Evolutionary conservation across 1,284 basidiomycete species (phyloP), one percentile per base, ranked within the genome.

Genomic region (Xerocomus amazonicus): DNA sequence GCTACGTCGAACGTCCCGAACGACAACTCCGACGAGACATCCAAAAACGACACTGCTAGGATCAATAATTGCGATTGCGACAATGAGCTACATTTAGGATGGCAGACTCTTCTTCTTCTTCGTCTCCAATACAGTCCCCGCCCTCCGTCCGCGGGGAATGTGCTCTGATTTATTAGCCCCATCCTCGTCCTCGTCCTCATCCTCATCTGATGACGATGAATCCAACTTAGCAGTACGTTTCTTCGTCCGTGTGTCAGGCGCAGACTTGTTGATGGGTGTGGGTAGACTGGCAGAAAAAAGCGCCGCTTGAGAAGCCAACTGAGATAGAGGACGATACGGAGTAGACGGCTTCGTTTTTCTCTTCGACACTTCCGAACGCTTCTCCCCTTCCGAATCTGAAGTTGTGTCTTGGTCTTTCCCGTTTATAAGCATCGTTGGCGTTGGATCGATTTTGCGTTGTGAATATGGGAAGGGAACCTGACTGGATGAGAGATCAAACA

Each of bases 91-190:
- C 19, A 4, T 23, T 2, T n/a, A 40, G 19, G 52, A 50, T 43
- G 64, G 43, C 3, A 56, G 26, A 36, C 56, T 46, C 53, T 52
- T 52, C 54, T 56, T 70, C 51, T 57, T 69, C 50, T 54, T 67
- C 14, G 40, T 38, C 52, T 59, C 59, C 38, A 67, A 52, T 2
- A 41, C 56, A 3, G 62, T 63, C 3, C 84, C 83, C 29, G 84
- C 84, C 51, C 73, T 69, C 52, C 79, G 73, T 16, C 70, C 70
- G 55, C 67, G 73, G 33, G 84, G 84, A 40, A 87, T 85, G 62
- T 84, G 81, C 14, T 75, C 80, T 45, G 62, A 56, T 29, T 63
- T 55, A 43, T 55, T 58, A 10, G 55, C 69, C 43, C 71, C 72
- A 7, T 75, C 76, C 14, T 70, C 32, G 19, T 61, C 59, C 43